Evolutionary conservation across 257 asterid species (phyloP), one percentile per base, ranked within the genome.

Genomic region (Coffea canephora): DNA sequence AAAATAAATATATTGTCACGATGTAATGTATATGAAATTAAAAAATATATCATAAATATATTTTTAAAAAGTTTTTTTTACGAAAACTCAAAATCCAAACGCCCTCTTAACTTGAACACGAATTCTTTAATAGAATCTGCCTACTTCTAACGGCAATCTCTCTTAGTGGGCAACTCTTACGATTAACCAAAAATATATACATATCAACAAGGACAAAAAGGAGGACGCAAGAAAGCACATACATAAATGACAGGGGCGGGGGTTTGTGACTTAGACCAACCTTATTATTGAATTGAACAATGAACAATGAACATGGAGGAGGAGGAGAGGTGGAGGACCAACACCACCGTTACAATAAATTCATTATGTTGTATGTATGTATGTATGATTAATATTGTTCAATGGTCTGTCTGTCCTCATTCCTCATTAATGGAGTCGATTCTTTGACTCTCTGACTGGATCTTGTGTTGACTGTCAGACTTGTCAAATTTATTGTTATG

Each of bases 401-500:
- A 80, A 43, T 67, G 34, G 41, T 72, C 74, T 55, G 25, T 66
- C 31, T 31, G 31, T 31, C 31, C 31, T 31, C 31, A 31, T 31
- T 31, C 75, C 67, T 66, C 76, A 78, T 81, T 75, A 74, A 78
- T 68, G 71, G 31, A 77, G 78, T 77, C 76, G 71, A 31, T 49
- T 25, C n/a, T 36, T 84, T 87, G 86, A 87, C 87, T 83, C 80
- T 82, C 89, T 85, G 89, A 87, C 90, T 79, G 25, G 57, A 69
- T 25, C 59, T 19, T 65, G 39, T 71, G 62, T 78, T 81, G 86
- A 82, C 89, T 86, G 84, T 84, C 90, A 84, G 81, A 80, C 82
- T 69, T 79, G 74, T 27, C 19, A 64, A 50, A 77, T 77, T 77
- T 31, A 77, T 66, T 50, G 55, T 34, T 66, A 18, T 18, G 21